Conservation (phyloP, 176 grass and related monocot species). For the Oropetium thomaeum region DNA sequence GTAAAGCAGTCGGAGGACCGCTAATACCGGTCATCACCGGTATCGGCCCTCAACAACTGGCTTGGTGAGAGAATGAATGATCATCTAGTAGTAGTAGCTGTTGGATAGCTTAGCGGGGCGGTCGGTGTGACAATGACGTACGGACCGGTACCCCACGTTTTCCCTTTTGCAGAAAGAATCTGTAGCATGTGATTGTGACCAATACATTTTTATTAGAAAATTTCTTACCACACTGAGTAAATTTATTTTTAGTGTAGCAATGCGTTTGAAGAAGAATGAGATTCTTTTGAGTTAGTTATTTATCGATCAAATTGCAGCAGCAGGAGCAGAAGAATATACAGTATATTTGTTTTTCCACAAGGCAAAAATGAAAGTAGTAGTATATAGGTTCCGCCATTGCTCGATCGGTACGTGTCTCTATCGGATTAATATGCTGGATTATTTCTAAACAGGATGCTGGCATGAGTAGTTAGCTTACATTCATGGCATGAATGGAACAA, state of each 20-base stretch:
- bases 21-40: no score
- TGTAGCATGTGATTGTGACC: not conserved
- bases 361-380: no score
- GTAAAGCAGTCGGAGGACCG: no score
- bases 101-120: no score
- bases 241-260: not conserved
- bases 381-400: no score
- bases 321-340: no score
- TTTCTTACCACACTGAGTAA: not conserved
- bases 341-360: no score
- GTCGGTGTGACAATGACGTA: slow-evolving; percentile 15
- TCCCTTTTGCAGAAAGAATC: not conserved
- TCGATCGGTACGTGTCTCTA: no score
- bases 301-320: not conserved
- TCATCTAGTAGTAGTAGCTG: no score
- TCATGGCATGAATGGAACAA: slow-evolving; percentile 34
- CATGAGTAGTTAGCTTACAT: slow-evolving; percentile 25
- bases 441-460: not conserved
- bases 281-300: not conserved
- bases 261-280: not conserved
- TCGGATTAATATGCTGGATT: not conserved
- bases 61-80: not conserved
- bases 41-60: no score
- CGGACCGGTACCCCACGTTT: not conserved
- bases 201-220: not conserved